phyloP scores from a whole-genome alignment of 805 yeast genomes.

The Pichia membranifaciens region DNA sequence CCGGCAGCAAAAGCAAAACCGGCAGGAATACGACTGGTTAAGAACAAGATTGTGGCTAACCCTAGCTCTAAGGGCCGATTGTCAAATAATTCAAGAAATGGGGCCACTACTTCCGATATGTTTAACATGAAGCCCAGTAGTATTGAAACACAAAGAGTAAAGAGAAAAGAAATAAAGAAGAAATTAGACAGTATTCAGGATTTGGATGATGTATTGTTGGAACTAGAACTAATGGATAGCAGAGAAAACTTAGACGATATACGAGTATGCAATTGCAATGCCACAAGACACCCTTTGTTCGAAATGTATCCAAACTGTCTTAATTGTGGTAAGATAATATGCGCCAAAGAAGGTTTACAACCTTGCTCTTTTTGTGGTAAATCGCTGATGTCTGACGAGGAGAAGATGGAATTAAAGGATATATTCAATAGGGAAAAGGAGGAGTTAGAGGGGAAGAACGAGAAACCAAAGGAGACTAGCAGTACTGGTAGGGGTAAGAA shows the following conservation, averaged over 20 bases:
- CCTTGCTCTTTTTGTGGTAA: constrained; percentile 82
- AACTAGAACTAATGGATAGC: constrained; percentile 34
- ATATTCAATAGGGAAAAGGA: constrained; percentile 50
- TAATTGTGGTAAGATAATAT: constrained; percentile 90
- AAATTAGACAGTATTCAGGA: constrained; percentile 47
- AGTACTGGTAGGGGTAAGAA: constrained; percentile 23
- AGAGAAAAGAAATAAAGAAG: constrained; percentile 29
- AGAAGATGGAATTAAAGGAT: constrained; percentile 50
- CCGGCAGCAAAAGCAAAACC: too few relatives aligned
- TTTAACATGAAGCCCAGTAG: constrained; percentile 33
- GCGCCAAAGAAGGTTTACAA: constrained; percentile 83
- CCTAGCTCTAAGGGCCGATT: constrained; percentile 13
- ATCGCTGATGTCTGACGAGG: constrained; percentile 58
- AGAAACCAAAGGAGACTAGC: constrained; percentile 8
- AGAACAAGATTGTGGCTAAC: neutral
- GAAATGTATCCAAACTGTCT: constrained; percentile 91
- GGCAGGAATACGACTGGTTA: constrained; percentile 6
- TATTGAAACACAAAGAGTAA: constrained; percentile 17
- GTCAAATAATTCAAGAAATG: constrained; percentile 17
- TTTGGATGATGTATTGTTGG: constrained; percentile 42
- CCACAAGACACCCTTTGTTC: constrained; percentile 78
- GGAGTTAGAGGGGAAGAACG: constrained; percentile 30
- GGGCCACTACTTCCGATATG: constrained; percentile 44
- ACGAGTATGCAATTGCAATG: constrained; percentile 71
- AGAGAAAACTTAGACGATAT: constrained; percentile 8